Evolutionary conservation across 1,284 basidiomycete species (phyloP), one percentile per base, ranked within the genome.

Genomic region (Pascua sp.): DNA sequence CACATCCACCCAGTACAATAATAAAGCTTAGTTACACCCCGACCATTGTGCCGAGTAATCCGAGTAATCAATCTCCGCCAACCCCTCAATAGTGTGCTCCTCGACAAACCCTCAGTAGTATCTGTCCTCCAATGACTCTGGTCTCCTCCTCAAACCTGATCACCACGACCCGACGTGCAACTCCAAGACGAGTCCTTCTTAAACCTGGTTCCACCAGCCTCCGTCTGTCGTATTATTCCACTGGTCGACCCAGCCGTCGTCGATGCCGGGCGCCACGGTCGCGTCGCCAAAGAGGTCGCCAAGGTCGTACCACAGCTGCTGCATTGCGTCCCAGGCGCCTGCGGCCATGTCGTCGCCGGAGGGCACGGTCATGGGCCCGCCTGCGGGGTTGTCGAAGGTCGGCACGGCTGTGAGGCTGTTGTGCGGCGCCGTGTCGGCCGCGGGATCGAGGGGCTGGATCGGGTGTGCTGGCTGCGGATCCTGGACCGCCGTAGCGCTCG

Each of bases 281-380:
- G 47, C 52, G 18, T 53, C 56, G 42, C 56, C 56, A n/a, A 57
- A 52, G 15, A 52, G 51, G 47, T 64, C 64, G 39, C 63, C 64
- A 24, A 67, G 61, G 52, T 69, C 65, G 51, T 60, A 58, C 66
- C 66, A 69, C 37, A 69, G 50, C 52, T 65, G 62, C n/a, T 56
- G 66, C 66, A 69, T 69, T 5, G 65, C 65, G 53, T 66, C 65
- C 66, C 66, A 69, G 12, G 66, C 66, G 12, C 57, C 57, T 1
- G 55, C 55, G 42, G 59, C 53, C 48, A 55, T 56, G 45, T 54
- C 56, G n/a, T 42, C 47, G n/a, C 39, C 49, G 2, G 46, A 18
- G n/a, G 41, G 47, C 17, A 39, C 47, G 11, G 47, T 17, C 38
- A 42, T 40, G 17, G 38, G 10, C 7, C 16, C 18, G 8, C 39